Conservation (phyloP, 805 yeast species). For the Clavispora vitiphila region DNA sequence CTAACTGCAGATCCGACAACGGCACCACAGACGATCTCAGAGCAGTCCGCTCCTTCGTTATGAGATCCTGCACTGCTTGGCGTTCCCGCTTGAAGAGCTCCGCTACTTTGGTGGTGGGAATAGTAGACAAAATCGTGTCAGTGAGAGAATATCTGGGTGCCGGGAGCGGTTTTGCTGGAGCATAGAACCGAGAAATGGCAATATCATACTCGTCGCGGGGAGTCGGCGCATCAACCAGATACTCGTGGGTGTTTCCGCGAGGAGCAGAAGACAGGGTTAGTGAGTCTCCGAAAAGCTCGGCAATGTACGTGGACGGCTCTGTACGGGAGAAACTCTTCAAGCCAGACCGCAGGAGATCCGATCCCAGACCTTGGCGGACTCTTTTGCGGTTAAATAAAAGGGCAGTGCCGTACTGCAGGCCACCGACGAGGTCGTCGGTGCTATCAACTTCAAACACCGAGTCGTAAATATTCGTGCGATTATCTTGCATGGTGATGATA, state of each 20-base stretch:
- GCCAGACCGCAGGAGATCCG: not conserved
- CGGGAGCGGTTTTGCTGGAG: conserved; percentile 16
- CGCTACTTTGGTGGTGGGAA: conserved; percentile 11
- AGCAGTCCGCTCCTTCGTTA: conserved; percentile 12
- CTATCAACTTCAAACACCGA: conserved; percentile 11
- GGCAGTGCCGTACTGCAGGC: conserved; percentile 14
- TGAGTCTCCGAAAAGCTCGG: not conserved
- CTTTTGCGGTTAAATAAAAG: not conserved
- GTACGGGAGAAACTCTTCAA: conserved; percentile 4
- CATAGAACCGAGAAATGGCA: conserved; percentile 15
- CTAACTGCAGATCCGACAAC: conserved; percentile 24
- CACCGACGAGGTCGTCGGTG: conserved; percentile 10
- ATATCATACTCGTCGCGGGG: conserved; percentile 16
- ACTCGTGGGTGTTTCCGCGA: not conserved
- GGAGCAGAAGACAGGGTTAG: not conserved
- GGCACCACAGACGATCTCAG: conserved; percentile 7
- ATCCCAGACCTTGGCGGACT: not conserved
- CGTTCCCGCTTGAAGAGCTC: conserved; percentile 8
- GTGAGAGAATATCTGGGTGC: conserved; percentile 15
- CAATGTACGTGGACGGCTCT: not conserved
- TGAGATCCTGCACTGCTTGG: conserved; percentile 10
- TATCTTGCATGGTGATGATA: not conserved
- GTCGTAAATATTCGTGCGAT: conserved; percentile 5
- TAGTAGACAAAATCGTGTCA: conserved; percentile 13
- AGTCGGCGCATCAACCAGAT: not conserved